Evolutionary conservation across 257 asterid genomes (phyloP).

Genomic region (Sherardia arvensis): DNA sequence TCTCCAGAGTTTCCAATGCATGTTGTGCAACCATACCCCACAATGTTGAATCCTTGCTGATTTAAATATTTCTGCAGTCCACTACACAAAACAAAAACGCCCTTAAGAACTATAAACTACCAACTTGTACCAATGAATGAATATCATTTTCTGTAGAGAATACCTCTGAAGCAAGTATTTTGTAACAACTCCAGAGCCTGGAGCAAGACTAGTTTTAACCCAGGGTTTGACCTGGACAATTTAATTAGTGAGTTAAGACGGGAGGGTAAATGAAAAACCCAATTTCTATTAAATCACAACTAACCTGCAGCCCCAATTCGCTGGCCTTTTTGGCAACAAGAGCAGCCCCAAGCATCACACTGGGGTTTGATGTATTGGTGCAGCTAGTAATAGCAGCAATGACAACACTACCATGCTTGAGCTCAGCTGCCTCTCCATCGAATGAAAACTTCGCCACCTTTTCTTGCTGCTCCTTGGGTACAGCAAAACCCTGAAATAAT

Average conservation of each 20-base stretch:
- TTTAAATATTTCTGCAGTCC: constrained; percentile 71
- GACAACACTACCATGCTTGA: constrained; percentile 90
- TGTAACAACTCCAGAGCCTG: constrained; percentile 92
- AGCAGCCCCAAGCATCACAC: constrained; percentile 97
- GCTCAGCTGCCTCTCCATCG: constrained; percentile 85
- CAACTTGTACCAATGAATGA: not conserved
- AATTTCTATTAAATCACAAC: constrained; percentile 6
- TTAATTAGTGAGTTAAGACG: constrained; percentile 11
- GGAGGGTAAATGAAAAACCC: constrained; percentile 7
- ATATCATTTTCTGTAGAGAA: constrained; percentile 7
- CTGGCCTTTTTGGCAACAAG: constrained; percentile 88
- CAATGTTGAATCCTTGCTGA: constrained; percentile 89
- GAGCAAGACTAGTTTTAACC: constrained; percentile 97
- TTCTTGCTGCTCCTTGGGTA: constrained; percentile 78
- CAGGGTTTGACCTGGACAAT: constrained; percentile 82
- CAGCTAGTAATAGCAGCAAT: constrained; percentile 97
- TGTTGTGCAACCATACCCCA: constrained; percentile 92
- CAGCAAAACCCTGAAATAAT: constrained; percentile 68
- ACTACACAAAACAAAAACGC: constrained; percentile 34
- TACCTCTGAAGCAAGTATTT: constrained; percentile 80
- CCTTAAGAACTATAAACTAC: not conserved
- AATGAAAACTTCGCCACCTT: constrained; percentile 72
- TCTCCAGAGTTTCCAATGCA: constrained; percentile 97
- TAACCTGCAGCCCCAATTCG: constrained; percentile 80
- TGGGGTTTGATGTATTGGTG: constrained; percentile 95